phyloP scores from a whole-genome alignment of 352 stramenopile species.

The Pythium myriotylum region DNA sequence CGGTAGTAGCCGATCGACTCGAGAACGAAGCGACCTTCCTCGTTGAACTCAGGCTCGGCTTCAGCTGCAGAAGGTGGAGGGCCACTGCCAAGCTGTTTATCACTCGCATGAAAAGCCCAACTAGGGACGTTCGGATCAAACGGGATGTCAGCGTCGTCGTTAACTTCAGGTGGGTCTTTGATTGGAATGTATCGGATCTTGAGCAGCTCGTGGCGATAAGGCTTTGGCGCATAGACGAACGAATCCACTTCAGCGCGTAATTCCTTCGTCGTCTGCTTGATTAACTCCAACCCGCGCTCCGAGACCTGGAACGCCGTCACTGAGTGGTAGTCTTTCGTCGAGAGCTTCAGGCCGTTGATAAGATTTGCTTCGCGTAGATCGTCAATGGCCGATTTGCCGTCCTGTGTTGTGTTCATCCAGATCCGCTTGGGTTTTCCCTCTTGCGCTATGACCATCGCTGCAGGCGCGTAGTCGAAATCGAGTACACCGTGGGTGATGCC shows the following conservation, averaged over 20 bases:
- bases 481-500: constrained; percentile 56
- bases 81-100: constrained; percentile 37
- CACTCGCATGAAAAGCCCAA: constrained; percentile 44
- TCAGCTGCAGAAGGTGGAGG: not conserved
- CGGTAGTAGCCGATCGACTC: constrained; percentile 86
- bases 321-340: constrained; percentile 63
- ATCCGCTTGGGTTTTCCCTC: constrained; percentile 53
- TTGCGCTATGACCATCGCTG: constrained; percentile 56
- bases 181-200: constrained; percentile 69
- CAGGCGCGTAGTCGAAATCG: constrained; percentile 69
- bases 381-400: constrained; percentile 67
- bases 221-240: constrained; percentile 63
- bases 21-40: constrained; percentile 71
- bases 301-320: constrained; percentile 69
- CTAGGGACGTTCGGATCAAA: constrained; percentile 21
- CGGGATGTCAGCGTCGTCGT: not conserved
- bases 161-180: constrained; percentile 34
- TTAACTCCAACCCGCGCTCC: constrained; percentile 42
- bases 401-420: constrained; percentile 71
- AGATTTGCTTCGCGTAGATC: constrained; percentile 60
- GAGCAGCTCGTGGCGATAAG: constrained; percentile 54
- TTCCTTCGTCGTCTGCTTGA: constrained; percentile 50
- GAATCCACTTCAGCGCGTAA: constrained; percentile 47
- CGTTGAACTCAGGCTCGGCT: constrained; percentile 31
- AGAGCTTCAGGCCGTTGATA: constrained; percentile 68